Evolutionary conservation across 768 basidiomycete genomes (phyloP).

Genomic region (Macrolepiota dolichaula): DNA sequence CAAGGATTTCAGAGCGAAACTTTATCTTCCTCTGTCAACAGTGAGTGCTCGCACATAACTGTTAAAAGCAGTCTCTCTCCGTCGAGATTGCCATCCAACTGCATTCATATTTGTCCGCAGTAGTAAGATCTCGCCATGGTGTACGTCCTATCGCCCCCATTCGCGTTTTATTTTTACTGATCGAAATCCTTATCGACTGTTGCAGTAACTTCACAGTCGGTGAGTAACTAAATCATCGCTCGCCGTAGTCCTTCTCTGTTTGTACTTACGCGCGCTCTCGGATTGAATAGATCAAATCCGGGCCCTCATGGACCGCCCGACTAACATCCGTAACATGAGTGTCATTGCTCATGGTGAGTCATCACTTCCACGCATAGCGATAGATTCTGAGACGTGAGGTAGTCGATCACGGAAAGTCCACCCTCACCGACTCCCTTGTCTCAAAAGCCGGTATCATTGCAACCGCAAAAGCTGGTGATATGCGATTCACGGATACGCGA

Average conservation of each 20-base stretch:
- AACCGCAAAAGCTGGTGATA: slow-evolving; percentile 87
- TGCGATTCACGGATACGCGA: slow-evolving; percentile 97
- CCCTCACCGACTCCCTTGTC: slow-evolving; percentile 97
- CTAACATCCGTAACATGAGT: slow-evolving; percentile 95
- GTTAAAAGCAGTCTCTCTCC: slow-evolving; percentile 30
- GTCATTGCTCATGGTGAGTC: slow-evolving; percentile 84
- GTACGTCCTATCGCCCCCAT: slow-evolving; percentile 44
- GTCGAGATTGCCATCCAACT: slow-evolving; percentile 24
- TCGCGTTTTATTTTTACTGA: slow-evolving; percentile 22
- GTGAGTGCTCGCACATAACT: slow-evolving; percentile 26
- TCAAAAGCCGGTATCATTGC: slow-evolving; percentile 99
- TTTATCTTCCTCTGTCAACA: slow-evolving; percentile 36
- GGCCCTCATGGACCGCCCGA: slow-evolving; percentile 82
- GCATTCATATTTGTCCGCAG: slow-evolving; percentile 20
- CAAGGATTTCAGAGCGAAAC: slow-evolving; percentile 34
- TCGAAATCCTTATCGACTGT: slow-evolving; percentile 24
- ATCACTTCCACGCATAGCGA: slow-evolving; percentile 9
- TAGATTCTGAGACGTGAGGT: slow-evolving; percentile 13
- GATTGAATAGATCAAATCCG: slow-evolving; percentile 73
- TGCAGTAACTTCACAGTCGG: slow-evolving; percentile 87
- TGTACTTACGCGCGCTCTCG: slow-evolving; percentile 14
- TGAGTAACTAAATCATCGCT: slow-evolving; percentile 33
- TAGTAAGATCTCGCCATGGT: slow-evolving; percentile 71
- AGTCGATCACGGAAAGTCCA: slow-evolving; percentile 99
- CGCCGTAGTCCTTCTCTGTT: background rate